Conservation (phyloP, 345 rosid species). For the Schrenkiella parvula region DNA sequence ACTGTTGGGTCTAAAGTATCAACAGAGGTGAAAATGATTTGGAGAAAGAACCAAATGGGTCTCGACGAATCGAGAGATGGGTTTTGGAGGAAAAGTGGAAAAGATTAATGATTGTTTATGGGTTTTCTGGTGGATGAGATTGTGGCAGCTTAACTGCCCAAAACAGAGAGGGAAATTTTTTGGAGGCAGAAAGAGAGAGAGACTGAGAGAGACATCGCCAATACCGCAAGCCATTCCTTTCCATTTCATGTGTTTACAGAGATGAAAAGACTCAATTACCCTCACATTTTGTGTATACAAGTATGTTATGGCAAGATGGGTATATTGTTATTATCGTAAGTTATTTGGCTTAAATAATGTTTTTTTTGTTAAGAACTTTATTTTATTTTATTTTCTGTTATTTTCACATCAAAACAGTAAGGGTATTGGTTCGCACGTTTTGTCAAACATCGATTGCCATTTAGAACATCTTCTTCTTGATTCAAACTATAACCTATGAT, state of each 20-base stretch:
- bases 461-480: too few relatives aligned
- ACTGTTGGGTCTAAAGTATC: neutral
- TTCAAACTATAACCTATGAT: too few relatives aligned
- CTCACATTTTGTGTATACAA: too few relatives aligned
- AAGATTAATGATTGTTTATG: slow-evolving; percentile 5
- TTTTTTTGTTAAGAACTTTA: too few relatives aligned
- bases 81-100: neutral
- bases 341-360: too few relatives aligned
- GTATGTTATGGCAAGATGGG: too few relatives aligned
- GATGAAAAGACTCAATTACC: slow-evolving; percentile 21
- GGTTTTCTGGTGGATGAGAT: slow-evolving; percentile 46
- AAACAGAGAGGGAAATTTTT: slow-evolving; percentile 27
- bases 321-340: too few relatives aligned
- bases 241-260: neutral
- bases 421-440: too few relatives aligned
- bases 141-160: slow-evolving; percentile 74
- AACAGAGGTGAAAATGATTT: neutral
- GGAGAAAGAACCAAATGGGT: slow-evolving; percentile 7
- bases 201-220: slow-evolving; percentile 53
- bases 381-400: too few relatives aligned
- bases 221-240: slow-evolving; percentile 67
- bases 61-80: slow-evolving; percentile 26
- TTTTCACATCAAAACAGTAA: too few relatives aligned
- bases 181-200: slow-evolving; percentile 20
- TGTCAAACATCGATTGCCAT: too few relatives aligned